These are phyloP conservation scores for Umbelopsis ramanniana DNA, from an alignment of 192 early-diverging fungal species.

Conservation along the genomic window DNA sequence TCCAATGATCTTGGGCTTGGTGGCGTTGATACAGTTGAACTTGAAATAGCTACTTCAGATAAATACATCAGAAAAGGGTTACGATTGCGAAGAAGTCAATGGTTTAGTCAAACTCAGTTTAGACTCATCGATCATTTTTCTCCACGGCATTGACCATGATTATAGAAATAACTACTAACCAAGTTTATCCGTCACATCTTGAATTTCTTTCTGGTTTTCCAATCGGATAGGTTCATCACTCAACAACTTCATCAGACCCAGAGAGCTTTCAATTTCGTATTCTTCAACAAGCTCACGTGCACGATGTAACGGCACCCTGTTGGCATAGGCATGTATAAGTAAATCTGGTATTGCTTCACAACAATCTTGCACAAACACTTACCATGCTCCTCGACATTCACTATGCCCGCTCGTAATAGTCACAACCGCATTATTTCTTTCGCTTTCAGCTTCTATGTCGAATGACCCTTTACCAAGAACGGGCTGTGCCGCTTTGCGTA, in stretches of 20 bases:
- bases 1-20: conserved; percentile 9
- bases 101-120: too few species aligned
- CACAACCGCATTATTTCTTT: conserved; percentile 42
- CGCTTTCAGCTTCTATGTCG: conserved; percentile 44
- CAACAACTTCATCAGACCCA: conserved; percentile 27
- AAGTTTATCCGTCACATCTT: not conserved
- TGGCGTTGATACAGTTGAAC: not conserved
- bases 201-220: not conserved
- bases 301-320: conserved; percentile 25
- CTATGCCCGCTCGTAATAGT: conserved; percentile 44
- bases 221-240: conserved; percentile 27
- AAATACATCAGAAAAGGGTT: too few species aligned
- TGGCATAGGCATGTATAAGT: not conserved
- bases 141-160: not conserved
- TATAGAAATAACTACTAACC: not conserved
- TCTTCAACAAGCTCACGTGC: conserved; percentile 36
- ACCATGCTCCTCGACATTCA: conserved; percentile 59
- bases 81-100: too few species aligned
- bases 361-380: not conserved
- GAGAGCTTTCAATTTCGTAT: conserved; percentile 37
- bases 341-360: not conserved
- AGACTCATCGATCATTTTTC: too few species aligned
- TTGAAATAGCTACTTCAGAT: not conserved
- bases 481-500: conserved; percentile 51
- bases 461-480: conserved; percentile 56